phyloP scores from a whole-genome alignment of 306 rosid species.

The Pyrus bretschneideri region DNA sequence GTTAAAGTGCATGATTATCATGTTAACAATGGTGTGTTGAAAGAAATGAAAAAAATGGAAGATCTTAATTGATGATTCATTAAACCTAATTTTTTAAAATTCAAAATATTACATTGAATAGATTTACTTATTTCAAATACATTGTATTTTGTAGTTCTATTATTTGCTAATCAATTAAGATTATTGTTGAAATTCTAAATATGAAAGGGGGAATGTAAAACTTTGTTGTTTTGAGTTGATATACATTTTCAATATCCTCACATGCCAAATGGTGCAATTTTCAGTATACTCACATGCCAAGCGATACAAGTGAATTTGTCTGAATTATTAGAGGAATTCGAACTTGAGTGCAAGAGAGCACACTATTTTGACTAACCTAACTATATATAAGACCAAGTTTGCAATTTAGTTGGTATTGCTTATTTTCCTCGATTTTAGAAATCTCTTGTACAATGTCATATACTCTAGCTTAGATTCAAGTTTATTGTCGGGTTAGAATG shows the following conservation, averaged over 20 bases:
- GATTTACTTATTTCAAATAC: not conserved
- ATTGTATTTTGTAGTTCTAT: not conserved
- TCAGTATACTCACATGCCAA: not conserved
- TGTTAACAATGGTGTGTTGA: not conserved
- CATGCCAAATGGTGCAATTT: not conserved
- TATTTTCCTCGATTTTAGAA: not conserved
- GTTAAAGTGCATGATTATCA: not conserved
- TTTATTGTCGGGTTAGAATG: not conserved
- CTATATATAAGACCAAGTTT: not conserved
- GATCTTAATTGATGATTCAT: not conserved
- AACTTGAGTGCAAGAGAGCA: not conserved
- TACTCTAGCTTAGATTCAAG: not conserved
- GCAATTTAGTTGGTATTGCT: not conserved
- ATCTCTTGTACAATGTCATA: not conserved
- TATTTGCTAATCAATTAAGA: not conserved
- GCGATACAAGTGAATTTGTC: not conserved
- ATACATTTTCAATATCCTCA: no score
- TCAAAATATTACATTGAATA: not conserved
- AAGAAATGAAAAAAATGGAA: not conserved
- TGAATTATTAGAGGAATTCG: no score
- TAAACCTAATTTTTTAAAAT: not conserved
- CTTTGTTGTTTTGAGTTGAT: no score
- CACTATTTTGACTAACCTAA: no score
- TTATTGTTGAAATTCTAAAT: no score
- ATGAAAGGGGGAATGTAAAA: not conserved